Conservation (phyloP, 2,329 filamentous ascomycete genomes). For the Ilyonectria robusta region DNA sequence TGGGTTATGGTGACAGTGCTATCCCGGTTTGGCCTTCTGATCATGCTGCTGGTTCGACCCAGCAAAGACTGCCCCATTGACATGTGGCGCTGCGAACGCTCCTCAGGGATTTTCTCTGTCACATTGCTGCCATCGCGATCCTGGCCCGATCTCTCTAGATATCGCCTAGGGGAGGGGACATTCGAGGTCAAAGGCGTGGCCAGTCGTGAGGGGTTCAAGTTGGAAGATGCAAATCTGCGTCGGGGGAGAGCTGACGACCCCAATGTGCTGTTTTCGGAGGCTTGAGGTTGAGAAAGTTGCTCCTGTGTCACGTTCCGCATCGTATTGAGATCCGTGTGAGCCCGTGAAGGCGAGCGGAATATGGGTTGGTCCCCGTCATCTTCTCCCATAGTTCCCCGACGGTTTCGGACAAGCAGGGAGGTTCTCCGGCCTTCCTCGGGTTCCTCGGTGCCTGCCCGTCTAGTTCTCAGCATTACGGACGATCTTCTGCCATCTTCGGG, state of each 20-base stretch:
- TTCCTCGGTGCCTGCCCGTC: conserved; percentile 64
- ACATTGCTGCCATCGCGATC: conserved; percentile 56
- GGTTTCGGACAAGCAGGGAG: conserved; percentile 60
- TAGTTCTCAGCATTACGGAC: conserved; percentile 60
- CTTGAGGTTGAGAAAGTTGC: conserved; percentile 45
- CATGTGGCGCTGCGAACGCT: conserved; percentile 55
- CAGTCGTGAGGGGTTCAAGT: conserved; percentile 62
- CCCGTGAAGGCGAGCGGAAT: conserved; percentile 71
- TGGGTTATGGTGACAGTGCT: conserved; percentile 50
- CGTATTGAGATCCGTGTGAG: conserved; percentile 67
- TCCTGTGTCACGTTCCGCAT: conserved; percentile 51
- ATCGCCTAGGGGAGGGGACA: conserved; percentile 60
- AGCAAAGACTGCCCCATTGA: conserved; percentile 61
- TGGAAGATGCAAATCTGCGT: conserved; percentile 66
- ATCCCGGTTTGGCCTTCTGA: conserved; percentile 59
- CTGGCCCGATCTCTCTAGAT: conserved; percentile 61
- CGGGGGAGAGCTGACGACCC: conserved; percentile 60
- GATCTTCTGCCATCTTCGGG: conserved; percentile 61
- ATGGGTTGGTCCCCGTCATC: conserved; percentile 64
- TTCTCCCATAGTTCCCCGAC: conserved; percentile 62
- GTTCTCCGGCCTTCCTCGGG: conserved; percentile 62
- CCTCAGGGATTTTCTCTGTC: conserved; percentile 43
- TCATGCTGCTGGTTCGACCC: conserved; percentile 63
- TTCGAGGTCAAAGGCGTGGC: conserved; percentile 56
- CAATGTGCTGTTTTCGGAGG: conserved; percentile 24